Evolutionary conservation across 768 basidiomycete species (phyloP), one percentile per base, ranked within the genome.

Genomic region (Trametes maxima): DNA sequence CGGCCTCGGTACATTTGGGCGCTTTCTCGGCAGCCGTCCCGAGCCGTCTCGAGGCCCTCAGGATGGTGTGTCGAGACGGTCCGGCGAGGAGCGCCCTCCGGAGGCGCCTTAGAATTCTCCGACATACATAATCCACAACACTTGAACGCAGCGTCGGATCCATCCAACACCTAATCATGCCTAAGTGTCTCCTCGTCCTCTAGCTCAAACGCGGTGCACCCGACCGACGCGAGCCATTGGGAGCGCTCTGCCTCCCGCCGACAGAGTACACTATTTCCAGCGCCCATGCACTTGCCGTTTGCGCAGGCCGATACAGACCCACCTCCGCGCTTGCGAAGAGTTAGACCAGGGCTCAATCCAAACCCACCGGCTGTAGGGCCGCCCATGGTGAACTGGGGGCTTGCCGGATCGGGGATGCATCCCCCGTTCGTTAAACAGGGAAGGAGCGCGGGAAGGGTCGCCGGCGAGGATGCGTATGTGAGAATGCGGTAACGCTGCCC

Each of bases 401-500:
- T 72, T 44, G 74, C 74, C 48, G 78, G 64, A 68, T 82, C 78
- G 6, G 69, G 72, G 3, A 75, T 64, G 60, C 73, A 75, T 42
- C 46, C 58, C 33, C 50, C 39, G 50, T 35, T 48, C 50, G 59
- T 45, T 56, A 72, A 68, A 39, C 61, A 69, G n/a, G 65, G 66
- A 12, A 70, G 65, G 5, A 70, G 64, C 6, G 65, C 70, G 14
- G 80, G 82, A 10, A 87, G 76, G 0, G 86, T 86, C 4, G 71
- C 56, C 0, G 70, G 53, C 33, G 77, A 75, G 1, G 81, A 76
- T 8, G 86, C 86, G 59, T 81, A 88, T 33, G 67, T 70, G 63
- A 77, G 80, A 35, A 89, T 78, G 8, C 80, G 80, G 63, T 81
- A 74, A 21, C 80, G 80, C 65, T 89, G 88, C 1, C 74, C 71